Evolutionary conservation across 2,329 filamentous ascomycete species (phyloP).

Genomic region (Chalaropsis thielavioides): DNA sequence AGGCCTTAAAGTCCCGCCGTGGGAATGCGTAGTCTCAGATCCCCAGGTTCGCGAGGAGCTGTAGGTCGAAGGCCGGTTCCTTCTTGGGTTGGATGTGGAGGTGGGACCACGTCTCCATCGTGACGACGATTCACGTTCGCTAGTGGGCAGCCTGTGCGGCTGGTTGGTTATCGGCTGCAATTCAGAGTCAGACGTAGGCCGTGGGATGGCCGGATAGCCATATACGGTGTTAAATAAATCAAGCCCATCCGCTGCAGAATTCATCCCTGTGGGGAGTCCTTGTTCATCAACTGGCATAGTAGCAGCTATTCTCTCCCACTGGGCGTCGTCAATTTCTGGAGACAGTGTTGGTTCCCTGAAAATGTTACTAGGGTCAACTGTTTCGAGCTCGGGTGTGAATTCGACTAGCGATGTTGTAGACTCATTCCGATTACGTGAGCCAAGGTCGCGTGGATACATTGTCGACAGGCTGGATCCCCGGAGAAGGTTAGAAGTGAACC

Average conservation of each 20-base stretch:
- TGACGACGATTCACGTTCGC: too few relatives aligned
- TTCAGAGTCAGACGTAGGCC: neutral
- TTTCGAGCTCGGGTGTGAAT: neutral
- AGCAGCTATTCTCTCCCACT: neutral
- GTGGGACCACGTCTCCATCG: neutral
- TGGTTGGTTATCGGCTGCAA: neutral
- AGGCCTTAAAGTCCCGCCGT: neutral
- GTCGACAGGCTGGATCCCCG: neutral
- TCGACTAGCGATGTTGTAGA: neutral
- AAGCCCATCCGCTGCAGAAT: neutral
- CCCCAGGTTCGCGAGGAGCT: neutral
- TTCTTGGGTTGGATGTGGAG: neutral
- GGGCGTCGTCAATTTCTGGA: neutral
- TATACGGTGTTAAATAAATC: neutral
- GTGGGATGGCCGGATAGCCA: neutral
- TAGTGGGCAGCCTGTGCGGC: neutral
- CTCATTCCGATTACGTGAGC: neutral
- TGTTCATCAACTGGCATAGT: neutral
- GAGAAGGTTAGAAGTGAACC: neutral
- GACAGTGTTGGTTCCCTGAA: conserved; percentile 1
- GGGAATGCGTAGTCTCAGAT: neutral
- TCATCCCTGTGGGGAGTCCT: too few relatives aligned
- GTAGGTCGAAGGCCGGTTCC: neutral
- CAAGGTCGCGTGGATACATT: neutral
- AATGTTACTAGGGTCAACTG: neutral